Base-by-base conservation (phyloP, 495 filamentous ascomycete genomes). In the Penicillium canariense region DNA sequence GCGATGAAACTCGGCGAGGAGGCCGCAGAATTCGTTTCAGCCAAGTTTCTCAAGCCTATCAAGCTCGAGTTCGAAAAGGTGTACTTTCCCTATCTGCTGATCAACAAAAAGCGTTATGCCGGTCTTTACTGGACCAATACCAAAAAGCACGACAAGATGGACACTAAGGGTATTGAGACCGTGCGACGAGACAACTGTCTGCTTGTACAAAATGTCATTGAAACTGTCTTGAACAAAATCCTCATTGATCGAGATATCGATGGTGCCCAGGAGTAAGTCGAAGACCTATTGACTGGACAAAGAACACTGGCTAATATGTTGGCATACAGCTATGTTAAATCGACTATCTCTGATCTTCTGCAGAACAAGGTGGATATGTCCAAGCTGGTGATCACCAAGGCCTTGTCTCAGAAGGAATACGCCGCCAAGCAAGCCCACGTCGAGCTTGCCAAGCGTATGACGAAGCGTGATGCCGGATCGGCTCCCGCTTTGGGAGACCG, bases 11-110 rank as follows among this genome's bases (percentile, higher is more conserved):
- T 97, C 27, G 94, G 94, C 4, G 78, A 95, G 64, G 91, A 99
- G 65, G 94, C 94, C 2, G 86, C 94, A 4, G 78, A 84, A 23
- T 94, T 70, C 58, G 94, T 99, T 5, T 97, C 93, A 0, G 77
- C 81, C 20, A 96, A 96, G 66, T 98, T 98, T 71, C 75, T 91
- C 68, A 91, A 87, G 59, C 94, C 94, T 5, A 99, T 99, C 77
- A 99, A 97, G 74, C 82, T 99, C 15, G 94, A 99, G 67, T 99
- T 99, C 75, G 94, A 99, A 66, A 99, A 99, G 71, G 94, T 99
- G 2, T 99, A 99, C 70, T 99, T 89, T 66, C 94, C 94, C 1
- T 99, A 99, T 68, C 80, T 99, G 28, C 78, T 99, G 36, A 99
- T 99, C 83, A 99, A 99, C 83, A 99, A 99, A 75, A 99, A 99